These are phyloP conservation scores for Aspergillus ruber DNA, from an alignment of 2,329 filamentous ascomycete species.

Conservation along the genomic window DNA sequence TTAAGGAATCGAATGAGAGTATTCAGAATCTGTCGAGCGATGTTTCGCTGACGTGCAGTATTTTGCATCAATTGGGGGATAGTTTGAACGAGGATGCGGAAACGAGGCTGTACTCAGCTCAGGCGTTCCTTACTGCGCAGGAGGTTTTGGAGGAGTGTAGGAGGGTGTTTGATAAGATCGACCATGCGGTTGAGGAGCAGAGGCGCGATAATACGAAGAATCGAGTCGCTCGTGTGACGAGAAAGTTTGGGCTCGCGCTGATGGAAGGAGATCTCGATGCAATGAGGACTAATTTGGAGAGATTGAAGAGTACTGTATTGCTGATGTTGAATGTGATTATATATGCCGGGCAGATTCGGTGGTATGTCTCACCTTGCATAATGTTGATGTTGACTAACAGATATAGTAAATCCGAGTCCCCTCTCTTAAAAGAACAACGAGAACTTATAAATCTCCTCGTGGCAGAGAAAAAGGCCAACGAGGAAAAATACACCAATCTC, in stretches of 20 bases:
- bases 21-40: slow-evolving; percentile 22
- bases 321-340: slow-evolving; percentile 27
- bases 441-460: neutral
- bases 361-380: neutral
- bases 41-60: slow-evolving; percentile 21
- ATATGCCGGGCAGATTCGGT: slow-evolving; percentile 18
- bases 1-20: slow-evolving; percentile 18
- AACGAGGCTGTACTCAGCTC: slow-evolving; percentile 11
- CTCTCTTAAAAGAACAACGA: neutral
- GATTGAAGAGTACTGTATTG: slow-evolving; percentile 23
- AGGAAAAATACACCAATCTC: neutral
- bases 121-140: slow-evolving; percentile 6
- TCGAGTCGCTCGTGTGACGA: slow-evolving; percentile 1
- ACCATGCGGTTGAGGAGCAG: slow-evolving; percentile 1
- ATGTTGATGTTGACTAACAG: neutral
- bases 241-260: slow-evolving; percentile 16
- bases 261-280: slow-evolving; percentile 17
- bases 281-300: slow-evolving; percentile 20
- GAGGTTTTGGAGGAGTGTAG: slow-evolving; percentile 15
- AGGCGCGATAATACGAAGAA: neutral
- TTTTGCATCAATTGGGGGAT: slow-evolving; percentile 23
- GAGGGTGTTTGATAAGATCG: slow-evolving; percentile 15
- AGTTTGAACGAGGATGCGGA: slow-evolving; percentile 18
- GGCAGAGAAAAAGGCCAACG: neutral
- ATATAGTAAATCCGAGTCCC: neutral